Percentiles rank a stretch among this genome's conserved stretches.
These are phyloP conservation scores for Aspergillus avenaceus DNA, from an alignment of 495 filamentous ascomycete genomes.

Conservation along the genomic window DNA sequence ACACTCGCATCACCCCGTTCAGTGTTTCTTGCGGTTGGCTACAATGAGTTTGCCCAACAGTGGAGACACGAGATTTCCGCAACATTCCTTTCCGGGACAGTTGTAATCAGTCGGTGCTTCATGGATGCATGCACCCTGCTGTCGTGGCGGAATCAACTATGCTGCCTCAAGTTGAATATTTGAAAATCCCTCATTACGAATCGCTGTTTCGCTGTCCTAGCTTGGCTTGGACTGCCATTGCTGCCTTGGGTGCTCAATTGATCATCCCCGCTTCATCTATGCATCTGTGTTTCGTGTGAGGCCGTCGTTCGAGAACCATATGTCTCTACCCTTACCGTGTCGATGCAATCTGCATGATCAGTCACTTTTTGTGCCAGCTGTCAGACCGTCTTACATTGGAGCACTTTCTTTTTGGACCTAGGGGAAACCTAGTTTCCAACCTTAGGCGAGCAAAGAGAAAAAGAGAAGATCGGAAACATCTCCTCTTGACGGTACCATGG, in stretches of 20 bases:
- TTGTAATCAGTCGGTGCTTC: slow-evolving; percentile 35
- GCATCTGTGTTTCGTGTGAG: slow-evolving; percentile 14
- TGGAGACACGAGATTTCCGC: slow-evolving; percentile 38
- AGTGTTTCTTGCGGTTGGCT: slow-evolving; percentile 33
- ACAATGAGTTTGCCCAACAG: slow-evolving; percentile 27
- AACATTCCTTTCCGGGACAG: slow-evolving; percentile 29
- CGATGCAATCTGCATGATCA: slow-evolving; percentile 39
- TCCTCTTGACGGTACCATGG: slow-evolving; percentile 6
- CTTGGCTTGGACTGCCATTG: slow-evolving; percentile 30
- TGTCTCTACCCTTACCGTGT: slow-evolving; percentile 19
- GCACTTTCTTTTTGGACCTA: slow-evolving; percentile 16
- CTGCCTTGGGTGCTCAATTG: slow-evolving; percentile 29
- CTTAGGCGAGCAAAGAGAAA: slow-evolving; percentile 13
- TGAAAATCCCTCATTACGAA: slow-evolving; percentile 44
- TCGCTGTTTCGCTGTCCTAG: slow-evolving; percentile 20
- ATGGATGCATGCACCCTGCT: slow-evolving; percentile 40
- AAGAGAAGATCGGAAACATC: slow-evolving; percentile 10
- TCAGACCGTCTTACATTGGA: slow-evolving; percentile 35
- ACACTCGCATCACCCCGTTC: slow-evolving; percentile 26
- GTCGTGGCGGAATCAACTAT: slow-evolving; percentile 33
- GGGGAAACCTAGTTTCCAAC: slow-evolving; percentile 27
- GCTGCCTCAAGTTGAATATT: slow-evolving; percentile 23
- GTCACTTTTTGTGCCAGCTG: slow-evolving; percentile 37
- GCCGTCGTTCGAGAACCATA: slow-evolving; percentile 17
- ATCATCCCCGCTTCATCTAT: slow-evolving; percentile 32